Evolutionary conservation across 2,329 filamentous ascomycete species (phyloP).

Genomic region (Gaeumannomyces tritici): DNA sequence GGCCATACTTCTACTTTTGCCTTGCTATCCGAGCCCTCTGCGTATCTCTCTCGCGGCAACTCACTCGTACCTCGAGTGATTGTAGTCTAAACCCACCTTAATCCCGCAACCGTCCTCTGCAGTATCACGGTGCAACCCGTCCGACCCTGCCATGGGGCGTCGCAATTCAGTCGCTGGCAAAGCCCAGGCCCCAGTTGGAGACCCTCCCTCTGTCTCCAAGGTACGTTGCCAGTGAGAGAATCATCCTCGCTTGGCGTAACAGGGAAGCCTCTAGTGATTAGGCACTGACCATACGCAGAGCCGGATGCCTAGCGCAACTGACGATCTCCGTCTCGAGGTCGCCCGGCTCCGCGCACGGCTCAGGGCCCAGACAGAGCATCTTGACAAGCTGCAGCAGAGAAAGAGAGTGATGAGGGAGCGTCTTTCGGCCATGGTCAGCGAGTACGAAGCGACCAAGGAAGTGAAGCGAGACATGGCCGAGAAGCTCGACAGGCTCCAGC

Average conservation of each 20-base stretch:
- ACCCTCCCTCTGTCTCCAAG: background rate
- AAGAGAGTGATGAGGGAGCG: background rate
- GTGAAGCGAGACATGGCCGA: background rate
- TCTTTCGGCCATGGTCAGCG: background rate
- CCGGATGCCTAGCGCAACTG: background rate
- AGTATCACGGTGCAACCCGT: background rate
- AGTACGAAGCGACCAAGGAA: background rate
- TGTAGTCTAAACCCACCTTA: background rate
- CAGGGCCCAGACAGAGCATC: background rate
- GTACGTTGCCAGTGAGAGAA: background rate
- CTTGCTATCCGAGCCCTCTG: no score
- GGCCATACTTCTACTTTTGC: no score
- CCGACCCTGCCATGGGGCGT: background rate
- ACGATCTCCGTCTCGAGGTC: background rate
- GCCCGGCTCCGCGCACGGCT: background rate
- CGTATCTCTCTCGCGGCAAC: no score
- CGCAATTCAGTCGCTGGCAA: background rate
- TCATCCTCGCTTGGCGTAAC: no score
- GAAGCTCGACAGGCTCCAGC: background rate
- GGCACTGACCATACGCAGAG: background rate
- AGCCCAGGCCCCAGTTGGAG: background rate
- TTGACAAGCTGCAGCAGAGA: background rate
- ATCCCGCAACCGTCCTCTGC: no score
- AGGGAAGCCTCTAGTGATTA: background rate
- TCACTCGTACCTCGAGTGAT: background rate